Evolutionary conservation across 331 rosid genomes (phyloP).

Genomic region (Acacia concinna): DNA sequence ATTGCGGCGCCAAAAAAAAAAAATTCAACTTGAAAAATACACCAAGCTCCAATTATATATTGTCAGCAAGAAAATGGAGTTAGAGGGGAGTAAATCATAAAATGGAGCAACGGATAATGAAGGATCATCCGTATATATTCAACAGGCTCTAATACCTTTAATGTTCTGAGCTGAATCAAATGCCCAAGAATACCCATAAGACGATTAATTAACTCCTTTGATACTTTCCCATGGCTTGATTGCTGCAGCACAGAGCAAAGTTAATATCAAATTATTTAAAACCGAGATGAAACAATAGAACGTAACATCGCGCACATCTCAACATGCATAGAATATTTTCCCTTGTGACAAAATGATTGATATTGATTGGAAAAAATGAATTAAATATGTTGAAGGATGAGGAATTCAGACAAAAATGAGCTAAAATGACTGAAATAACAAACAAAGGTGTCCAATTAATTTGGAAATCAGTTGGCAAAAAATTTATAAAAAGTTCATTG

Average conservation of each 20-base stretch:
- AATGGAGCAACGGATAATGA: conserved; percentile 17
- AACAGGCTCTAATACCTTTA: conserved; percentile 64
- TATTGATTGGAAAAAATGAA: neutral
- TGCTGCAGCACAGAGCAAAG: conserved; percentile 53
- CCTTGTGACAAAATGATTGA: neutral
- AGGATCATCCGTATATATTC: conserved; percentile 15
- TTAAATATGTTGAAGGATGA: neutral
- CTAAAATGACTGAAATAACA: neutral
- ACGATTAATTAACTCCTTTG: conserved; percentile 86
- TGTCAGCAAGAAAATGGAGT: neutral
- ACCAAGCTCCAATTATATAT: neutral
- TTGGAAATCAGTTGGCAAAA: neutral
- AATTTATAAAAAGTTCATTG: neutral
- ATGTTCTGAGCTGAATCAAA: conserved; percentile 92
- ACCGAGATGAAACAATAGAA: neutral
- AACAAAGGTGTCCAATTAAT: neutral
- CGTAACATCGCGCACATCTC: neutral
- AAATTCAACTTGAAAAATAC: neutral
- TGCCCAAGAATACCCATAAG: conserved; percentile 97
- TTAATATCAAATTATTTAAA: conserved; percentile 28
- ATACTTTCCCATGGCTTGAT: conserved; percentile 92
- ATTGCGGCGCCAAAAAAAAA: neutral
- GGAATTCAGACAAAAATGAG: neutral
- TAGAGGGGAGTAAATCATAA: conserved; percentile 25
- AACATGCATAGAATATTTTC: conserved; percentile 9